These are phyloP conservation scores for Withania somnifera DNA, from an alignment of 305 asterid species.

Conservation along the genomic window DNA sequence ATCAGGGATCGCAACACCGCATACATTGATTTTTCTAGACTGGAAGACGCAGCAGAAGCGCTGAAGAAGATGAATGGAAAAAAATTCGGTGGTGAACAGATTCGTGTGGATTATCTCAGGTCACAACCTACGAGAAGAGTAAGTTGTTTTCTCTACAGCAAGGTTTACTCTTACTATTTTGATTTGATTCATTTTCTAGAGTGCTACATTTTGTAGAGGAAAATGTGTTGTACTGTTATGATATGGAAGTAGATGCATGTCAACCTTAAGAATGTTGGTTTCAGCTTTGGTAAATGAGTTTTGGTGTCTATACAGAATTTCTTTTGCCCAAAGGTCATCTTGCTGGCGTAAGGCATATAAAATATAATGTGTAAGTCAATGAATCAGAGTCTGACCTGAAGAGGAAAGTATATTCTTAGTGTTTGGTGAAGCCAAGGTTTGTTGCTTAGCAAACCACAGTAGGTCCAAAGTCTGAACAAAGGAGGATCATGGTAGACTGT, in stretches of 20 bases:
- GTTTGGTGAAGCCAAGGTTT: not conserved
- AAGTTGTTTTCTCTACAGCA: conserved; percentile 23
- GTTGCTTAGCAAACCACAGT: conserved; percentile 3
- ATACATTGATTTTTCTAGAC: conserved; percentile 53
- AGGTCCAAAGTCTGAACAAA: not conserved
- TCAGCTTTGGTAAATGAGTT: not conserved
- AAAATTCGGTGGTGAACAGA: conserved; percentile 52
- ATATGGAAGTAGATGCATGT: not conserved
- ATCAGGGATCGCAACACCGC: conserved; percentile 77
- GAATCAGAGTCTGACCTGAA: not conserved
- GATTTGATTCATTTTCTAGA: not conserved
- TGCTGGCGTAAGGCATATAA: not conserved
- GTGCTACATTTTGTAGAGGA: not conserved
- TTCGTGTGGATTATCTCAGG: conserved; percentile 93
- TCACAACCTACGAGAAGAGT: conserved; percentile 82
- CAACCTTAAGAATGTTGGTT: not conserved
- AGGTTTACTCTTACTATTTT: not conserved
- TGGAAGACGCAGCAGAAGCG: conserved; percentile 88
- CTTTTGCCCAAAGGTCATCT: not conserved
- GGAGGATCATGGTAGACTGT: not conserved
- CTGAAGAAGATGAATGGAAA: conserved; percentile 70
- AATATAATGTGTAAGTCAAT: not conserved
- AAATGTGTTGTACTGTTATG: not conserved
- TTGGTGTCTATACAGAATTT: not conserved
- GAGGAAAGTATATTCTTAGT: not conserved